Base-by-base conservation (phyloP, 306 rosid species). In the Pterocarpus macrocarpus region DNA sequence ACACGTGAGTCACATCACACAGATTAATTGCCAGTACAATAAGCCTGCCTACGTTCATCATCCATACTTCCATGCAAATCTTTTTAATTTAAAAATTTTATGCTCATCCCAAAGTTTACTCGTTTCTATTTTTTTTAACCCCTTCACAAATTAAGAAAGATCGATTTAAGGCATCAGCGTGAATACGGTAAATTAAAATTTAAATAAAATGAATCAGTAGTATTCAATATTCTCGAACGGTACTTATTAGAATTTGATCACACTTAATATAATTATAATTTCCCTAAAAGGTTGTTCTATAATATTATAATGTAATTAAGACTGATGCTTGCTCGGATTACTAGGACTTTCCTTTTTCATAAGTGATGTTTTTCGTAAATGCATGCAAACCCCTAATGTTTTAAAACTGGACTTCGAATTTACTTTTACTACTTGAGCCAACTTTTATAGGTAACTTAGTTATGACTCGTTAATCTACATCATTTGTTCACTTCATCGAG, bases 1-100 rank as follows among this genome's bases (percentile, higher is more conserved):
- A 71, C 83, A 67, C 61, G 65, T 73, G 86, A 81, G 66, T 53
- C 45, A 59, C 70, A 15, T 34, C 1, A 11, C 4, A 2, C n/a
- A 39, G 30, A 67, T 64, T 69, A 70, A 57, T 52, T 34, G 10
- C 12, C 16, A 64, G 78, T 61, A 41, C 59, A 6, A 53, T 8
- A 52, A 64, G 70, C 63, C n/a, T 16, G 16, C 59, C 5, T 38
- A 55, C 30, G 36, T 12, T 34, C 30, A 39, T 71, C 49, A 36
- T 73, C 52, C 17, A 32, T 64, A 53, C 22, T 56, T 52, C 59
- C 79, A 44, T 75, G 80, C 71, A 75, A 32, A 28, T 4, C 3
- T 49, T 64, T 68, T 43, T 62, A 6, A n/a, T 22, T 43, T 62
- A 41, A 22, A 9, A 1, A 7, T 36, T 74, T 59, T 59, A 44